A percentile compares a stretch with the other conserved stretches of the same genome.
Evolutionary conservation across 352 stramenopile species (phyloP).

Genomic region (Phytophthora syringae): DNA sequence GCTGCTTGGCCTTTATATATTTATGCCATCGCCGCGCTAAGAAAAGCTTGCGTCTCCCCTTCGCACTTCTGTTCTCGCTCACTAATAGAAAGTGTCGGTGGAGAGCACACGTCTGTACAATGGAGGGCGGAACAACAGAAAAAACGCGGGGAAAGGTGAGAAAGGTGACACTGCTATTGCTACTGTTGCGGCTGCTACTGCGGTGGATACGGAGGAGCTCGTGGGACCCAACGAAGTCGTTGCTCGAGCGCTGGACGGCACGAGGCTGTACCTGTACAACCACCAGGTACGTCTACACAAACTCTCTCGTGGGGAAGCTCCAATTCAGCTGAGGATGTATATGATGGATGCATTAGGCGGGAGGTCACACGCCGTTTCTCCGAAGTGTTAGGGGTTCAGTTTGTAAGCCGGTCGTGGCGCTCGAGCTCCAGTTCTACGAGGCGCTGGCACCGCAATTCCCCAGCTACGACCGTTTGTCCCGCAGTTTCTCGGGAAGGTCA

Average conservation of each 20-base stretch:
- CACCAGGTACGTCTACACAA: slow-evolving; percentile 55
- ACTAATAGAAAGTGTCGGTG: slow-evolving; percentile 13
- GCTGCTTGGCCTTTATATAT: slow-evolving; percentile 4
- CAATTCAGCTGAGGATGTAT: no score
- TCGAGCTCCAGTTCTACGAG: slow-evolving; percentile 83
- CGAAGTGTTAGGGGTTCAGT: slow-evolving; percentile 68
- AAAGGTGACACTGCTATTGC: neutral
- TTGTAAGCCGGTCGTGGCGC: slow-evolving; percentile 76
- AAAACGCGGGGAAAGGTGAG: neutral
- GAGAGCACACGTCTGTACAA: neutral
- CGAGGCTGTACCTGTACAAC: slow-evolving; percentile 80
- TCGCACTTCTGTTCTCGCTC: slow-evolving; percentile 11
- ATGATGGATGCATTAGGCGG: slow-evolving; percentile 49
- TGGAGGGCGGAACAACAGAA: slow-evolving; percentile 15
- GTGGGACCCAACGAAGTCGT: slow-evolving; percentile 63
- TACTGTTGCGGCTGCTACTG: neutral
- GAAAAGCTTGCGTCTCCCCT: slow-evolving; percentile 9
- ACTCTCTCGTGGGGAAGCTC: no score
- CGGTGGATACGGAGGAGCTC: slow-evolving; percentile 25
- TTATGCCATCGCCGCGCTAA: slow-evolving; percentile 15
- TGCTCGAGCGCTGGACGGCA: slow-evolving; percentile 67
- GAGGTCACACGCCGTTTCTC: slow-evolving; percentile 78
- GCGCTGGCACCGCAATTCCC: slow-evolving; percentile 52
- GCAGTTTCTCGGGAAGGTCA: slow-evolving; percentile 70
- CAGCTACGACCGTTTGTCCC: slow-evolving; percentile 76